Conservation (phyloP, 352 stramenopile genomes). For the Globisporangium nagaii region DNA sequence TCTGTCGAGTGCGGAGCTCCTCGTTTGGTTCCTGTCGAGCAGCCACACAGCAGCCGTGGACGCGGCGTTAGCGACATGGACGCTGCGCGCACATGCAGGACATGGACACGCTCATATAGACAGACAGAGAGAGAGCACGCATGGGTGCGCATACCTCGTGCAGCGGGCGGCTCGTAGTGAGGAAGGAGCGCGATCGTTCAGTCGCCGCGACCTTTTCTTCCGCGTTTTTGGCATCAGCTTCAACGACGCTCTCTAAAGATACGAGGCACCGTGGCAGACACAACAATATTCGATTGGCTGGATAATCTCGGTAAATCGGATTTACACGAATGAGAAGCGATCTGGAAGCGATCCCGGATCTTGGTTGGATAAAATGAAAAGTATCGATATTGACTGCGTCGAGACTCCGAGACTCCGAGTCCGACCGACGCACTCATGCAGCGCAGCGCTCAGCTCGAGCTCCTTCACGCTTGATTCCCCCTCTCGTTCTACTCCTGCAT, state of each 20-base stretch:
- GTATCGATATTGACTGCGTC: constrained; percentile 1
- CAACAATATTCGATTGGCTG: background rate
- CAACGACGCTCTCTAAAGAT: constrained; percentile 3
- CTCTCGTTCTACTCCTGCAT: background rate
- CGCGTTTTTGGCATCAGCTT: constrained; percentile 2
- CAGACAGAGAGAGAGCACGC: background rate
- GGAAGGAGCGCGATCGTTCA: background rate
- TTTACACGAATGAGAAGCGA: background rate
- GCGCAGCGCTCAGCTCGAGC: too few relatives aligned
- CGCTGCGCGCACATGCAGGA: too few relatives aligned
- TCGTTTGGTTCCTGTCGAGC: background rate
- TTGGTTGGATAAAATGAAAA: constrained; percentile 1
- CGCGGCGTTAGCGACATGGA: background rate
- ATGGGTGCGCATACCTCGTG: background rate
- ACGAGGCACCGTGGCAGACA: constrained; percentile 1
- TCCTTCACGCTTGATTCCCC: too few relatives aligned
- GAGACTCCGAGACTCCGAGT: too few relatives aligned
- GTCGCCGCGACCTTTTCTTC: constrained; percentile 10
- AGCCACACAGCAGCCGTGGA: background rate
- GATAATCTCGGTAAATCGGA: too few relatives aligned
- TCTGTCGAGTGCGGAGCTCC: too few relatives aligned
- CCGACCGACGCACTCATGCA: too few relatives aligned
- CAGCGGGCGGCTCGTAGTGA: background rate
- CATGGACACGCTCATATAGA: background rate
- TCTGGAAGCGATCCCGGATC: too few relatives aligned